Evolutionary conservation across 768 basidiomycete species (phyloP).

Genomic region (Pulveroboletus ravenelii): DNA sequence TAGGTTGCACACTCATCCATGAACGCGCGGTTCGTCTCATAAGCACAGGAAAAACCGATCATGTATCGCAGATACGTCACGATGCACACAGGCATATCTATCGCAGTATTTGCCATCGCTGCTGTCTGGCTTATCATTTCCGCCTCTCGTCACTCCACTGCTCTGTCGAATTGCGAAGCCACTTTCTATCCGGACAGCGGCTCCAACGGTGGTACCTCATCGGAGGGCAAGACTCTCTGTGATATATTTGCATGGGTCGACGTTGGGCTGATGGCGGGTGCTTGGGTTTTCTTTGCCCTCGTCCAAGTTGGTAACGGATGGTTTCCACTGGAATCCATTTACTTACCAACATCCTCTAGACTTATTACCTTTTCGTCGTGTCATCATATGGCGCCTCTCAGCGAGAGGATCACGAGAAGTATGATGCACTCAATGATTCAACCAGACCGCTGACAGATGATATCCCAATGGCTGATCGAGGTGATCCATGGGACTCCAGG

Average conservation of each 20-base stretch:
- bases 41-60: conserved; percentile 56
- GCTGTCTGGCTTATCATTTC: conserved; percentile 82
- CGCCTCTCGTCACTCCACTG: conserved; percentile 67
- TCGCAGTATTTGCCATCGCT: conserved; percentile 68
- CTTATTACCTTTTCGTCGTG: conserved; percentile 43
- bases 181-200: conserved; percentile 47
- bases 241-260: conserved; percentile 90
- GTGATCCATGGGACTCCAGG: conserved; percentile 68
- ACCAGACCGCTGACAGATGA: conserved; percentile 50
- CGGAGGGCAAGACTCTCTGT: conserved; percentile 72
- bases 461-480: conserved; percentile 60
- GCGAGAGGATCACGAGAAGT: conserved; percentile 75
- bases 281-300: conserved; percentile 79
- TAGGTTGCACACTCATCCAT: conserved; percentile 23
- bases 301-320: conserved; percentile 54
- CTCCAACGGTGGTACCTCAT: conserved; percentile 29
- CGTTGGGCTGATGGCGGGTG: conserved; percentile 83
- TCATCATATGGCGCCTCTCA: conserved; percentile 70
- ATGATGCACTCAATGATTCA: conserved; percentile 65
- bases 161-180: conserved; percentile 59
- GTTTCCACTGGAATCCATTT: not conserved
- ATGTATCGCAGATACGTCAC: conserved; percentile 66
- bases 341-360: conserved; percentile 33
- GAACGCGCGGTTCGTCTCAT: conserved; percentile 2
- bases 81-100: conserved; percentile 51